Base-by-base conservation (phyloP, 129 eudicot species). In the Mikania micrantha region DNA sequence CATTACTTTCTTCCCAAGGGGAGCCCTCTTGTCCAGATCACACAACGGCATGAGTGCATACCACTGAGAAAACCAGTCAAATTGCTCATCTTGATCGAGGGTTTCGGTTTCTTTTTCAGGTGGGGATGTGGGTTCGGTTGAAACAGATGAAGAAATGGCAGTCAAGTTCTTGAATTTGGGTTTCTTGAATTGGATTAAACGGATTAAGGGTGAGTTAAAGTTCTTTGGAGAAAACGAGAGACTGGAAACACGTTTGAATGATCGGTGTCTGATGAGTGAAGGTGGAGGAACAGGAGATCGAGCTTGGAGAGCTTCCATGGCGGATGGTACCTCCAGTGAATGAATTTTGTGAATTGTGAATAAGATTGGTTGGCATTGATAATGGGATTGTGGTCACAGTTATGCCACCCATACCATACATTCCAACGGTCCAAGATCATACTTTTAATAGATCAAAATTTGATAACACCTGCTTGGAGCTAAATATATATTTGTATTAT, bases 11-110 rank as follows among this genome's bases (percentile, higher is more conserved):
- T 85, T 90, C 68, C 85, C 95, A 57, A 66, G 82, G 3, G 97
- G 97, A 29, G 77, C 81, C 69, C 95, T 87, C 79, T 87, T 87
- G 36, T 90, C 95, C 6, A 90, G 84, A 71, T 90, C 97, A 66
- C 87, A 78, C 3, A 79, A 79, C 0, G 95, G 89, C 77, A 77
- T 79, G 29, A 90, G 69, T 0, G 97, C 91, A 24, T 90, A 90
- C 95, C 97, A 90, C 9, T 87, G 75, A 1, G 88, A 67, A 57
- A 60, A 84, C 97, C 97, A 90, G 63, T 90, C 95, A 17, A 90
- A 90, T 35, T 74, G 70, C 70, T 84, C 95, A 7, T 66, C 79
- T 64, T 48, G 3, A 10, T 50, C 41, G n/a, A 64, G 70, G 31
- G 68, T 41, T 62, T 78, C 78, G 58, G 76, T 19, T 73, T 76